Evolutionary conservation across 2,329 filamentous ascomycete genomes (phyloP).

Genomic region (Cladorrhinum sp.): DNA sequence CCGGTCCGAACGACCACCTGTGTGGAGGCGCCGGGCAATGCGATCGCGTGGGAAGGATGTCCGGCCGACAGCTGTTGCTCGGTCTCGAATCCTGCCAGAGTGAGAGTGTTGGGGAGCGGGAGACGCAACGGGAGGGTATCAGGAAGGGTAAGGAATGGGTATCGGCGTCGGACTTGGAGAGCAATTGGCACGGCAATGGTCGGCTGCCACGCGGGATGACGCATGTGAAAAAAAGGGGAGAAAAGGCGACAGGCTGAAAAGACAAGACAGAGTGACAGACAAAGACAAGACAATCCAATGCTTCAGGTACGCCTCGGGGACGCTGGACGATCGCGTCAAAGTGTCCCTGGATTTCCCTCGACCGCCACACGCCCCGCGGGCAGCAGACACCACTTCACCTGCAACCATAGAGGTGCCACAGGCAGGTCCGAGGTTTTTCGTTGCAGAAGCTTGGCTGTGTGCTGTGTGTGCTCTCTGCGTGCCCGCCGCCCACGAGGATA

Average conservation of each 20-base stretch:
- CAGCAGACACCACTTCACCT: conserved; percentile 4
- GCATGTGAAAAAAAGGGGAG: conserved; percentile 1
- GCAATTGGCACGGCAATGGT: not conserved
- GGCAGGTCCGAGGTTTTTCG: conserved; percentile 21
- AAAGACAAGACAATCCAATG: not conserved
- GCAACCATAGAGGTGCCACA: not conserved
- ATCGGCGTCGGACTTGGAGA: conserved; percentile 1
- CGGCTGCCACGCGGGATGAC: conserved; percentile 3
- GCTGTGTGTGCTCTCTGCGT: conserved; percentile 5
- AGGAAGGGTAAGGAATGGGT: conserved; percentile 1
- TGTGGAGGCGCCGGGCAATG: not conserved
- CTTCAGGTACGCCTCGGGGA: not conserved
- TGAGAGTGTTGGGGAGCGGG: not conserved
- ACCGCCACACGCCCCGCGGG: not conserved
- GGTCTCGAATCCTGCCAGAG: too few species aligned
- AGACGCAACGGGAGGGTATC: conserved; percentile 3
- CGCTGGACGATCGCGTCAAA: conserved; percentile 14
- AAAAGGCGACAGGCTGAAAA: not conserved
- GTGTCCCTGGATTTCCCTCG: not conserved
- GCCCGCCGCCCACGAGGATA: conserved; percentile 18
- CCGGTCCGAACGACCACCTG: not conserved
- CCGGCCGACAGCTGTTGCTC: too few species aligned
- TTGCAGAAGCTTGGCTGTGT: conserved; percentile 10
- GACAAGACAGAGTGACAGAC: not conserved
- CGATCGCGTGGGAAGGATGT: not conserved